These are phyloP conservation scores for Trichophyton benhamiae DNA, from an alignment of 2,329 filamentous ascomycete genomes.

Conservation along the genomic window DNA sequence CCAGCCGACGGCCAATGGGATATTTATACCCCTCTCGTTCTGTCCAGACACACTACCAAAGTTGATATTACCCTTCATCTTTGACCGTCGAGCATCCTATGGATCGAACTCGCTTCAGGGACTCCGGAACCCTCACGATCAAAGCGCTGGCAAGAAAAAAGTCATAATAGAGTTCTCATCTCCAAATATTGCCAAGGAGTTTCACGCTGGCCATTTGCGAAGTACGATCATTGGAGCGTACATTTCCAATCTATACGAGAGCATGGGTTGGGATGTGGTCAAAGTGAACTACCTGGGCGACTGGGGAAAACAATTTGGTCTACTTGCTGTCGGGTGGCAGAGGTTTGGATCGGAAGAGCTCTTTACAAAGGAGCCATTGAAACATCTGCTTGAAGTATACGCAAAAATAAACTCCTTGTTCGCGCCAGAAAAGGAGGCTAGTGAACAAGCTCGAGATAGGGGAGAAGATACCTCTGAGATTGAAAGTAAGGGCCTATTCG, in stretches of 20 bases:
- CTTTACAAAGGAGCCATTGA: slow-evolving; percentile 60
- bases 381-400: slow-evolving; percentile 72
- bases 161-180: slow-evolving; percentile 72
- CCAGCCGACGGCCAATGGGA: slow-evolving; percentile 53
- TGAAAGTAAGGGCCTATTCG: slow-evolving; percentile 34
- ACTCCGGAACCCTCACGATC: slow-evolving; percentile 47
- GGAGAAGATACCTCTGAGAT: slow-evolving; percentile 28
- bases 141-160: slow-evolving; percentile 48
- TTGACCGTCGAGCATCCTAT: slow-evolving; percentile 48
- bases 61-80: slow-evolving; percentile 57
- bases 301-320: slow-evolving; percentile 50
- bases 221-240: slow-evolving; percentile 68
- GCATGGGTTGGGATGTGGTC: slow-evolving; percentile 57
- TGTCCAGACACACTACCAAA: slow-evolving; percentile 53
- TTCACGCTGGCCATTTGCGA: slow-evolving; percentile 61
- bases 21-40: slow-evolving; percentile 71
- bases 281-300: slow-evolving; percentile 67
- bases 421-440: slow-evolving; percentile 52
- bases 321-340: slow-evolving; percentile 62
- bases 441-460: slow-evolving; percentile 41
- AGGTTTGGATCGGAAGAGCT: slow-evolving; percentile 63
- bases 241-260: slow-evolving; percentile 55
- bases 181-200: slow-evolving; percentile 76
- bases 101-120: slow-evolving; percentile 53
- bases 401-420: slow-evolving; percentile 59